Evolutionary conservation across 768 basidiomycete species (phyloP).

Genomic region (Tylopilus sp.): DNA sequence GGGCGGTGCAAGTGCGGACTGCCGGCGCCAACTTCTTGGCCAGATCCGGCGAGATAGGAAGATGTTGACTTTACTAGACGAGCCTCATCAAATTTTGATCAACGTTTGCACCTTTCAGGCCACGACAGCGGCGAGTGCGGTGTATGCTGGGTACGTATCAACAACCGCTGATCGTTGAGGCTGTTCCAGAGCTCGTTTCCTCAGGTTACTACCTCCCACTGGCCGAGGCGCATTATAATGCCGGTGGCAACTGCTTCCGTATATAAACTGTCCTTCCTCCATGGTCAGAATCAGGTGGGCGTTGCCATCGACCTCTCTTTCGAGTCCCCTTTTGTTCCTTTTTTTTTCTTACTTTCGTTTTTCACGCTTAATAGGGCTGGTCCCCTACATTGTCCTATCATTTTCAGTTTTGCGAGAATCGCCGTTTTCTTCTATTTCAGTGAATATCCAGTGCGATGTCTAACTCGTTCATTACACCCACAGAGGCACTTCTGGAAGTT

Average conservation of each 20-base stretch:
- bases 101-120: neutral
- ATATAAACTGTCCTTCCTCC: slow-evolving; percentile 12
- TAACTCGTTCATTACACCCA: slow-evolving; percentile 22
- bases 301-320: slow-evolving; percentile 12
- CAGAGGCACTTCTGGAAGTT: slow-evolving; percentile 31
- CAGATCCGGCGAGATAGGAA: too few relatives aligned
- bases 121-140: neutral
- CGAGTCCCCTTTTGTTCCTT: neutral
- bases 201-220: neutral
- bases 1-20: too few relatives aligned
- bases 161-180: neutral
- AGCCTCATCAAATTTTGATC: neutral
- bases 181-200: slow-evolving; percentile 1
- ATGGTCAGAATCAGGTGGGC: neutral
- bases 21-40: too few relatives aligned
- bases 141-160: neutral
- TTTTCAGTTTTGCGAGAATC: neutral
- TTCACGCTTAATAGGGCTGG: slow-evolving; percentile 14
- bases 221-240: too few relatives aligned
- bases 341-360: slow-evolving; percentile 3
- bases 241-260: neutral
- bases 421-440: neutral
- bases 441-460: slow-evolving; percentile 10
- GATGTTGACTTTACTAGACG: too few relatives aligned
- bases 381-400: neutral